These are phyloP conservation scores for Gaertneriomyces sp. DNA, from an alignment of 192 early-diverging fungal species.

Conservation along the genomic window DNA sequence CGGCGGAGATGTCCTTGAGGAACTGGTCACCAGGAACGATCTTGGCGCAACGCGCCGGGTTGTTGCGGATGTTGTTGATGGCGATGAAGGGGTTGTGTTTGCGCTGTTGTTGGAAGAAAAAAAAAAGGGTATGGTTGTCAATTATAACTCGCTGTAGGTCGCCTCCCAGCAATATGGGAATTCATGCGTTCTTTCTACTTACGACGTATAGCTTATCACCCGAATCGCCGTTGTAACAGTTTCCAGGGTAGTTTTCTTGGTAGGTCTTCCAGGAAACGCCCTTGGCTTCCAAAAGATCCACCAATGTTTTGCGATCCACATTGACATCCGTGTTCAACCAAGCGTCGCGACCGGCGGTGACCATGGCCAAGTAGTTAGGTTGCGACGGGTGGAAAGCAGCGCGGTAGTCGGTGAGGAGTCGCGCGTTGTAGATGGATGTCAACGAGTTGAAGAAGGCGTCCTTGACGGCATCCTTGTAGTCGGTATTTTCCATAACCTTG, in stretches of 20 bases:
- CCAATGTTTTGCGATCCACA: slow-evolving; percentile 39
- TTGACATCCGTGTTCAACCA: slow-evolving; percentile 38
- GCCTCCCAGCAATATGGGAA: too few species aligned
- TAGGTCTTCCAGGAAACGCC: slow-evolving; percentile 63
- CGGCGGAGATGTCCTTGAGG: slow-evolving; percentile 47
- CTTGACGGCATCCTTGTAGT: slow-evolving; percentile 24
- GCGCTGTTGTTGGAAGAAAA: slow-evolving; percentile 44
- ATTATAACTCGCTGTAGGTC: too few species aligned
- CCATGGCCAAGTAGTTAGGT: slow-evolving; percentile 68
- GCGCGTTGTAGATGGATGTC: slow-evolving; percentile 30
- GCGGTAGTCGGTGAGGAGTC: slow-evolving; percentile 56
- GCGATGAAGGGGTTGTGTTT: slow-evolving; percentile 74
- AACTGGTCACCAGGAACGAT: slow-evolving; percentile 58
- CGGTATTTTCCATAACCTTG: slow-evolving; percentile 37
- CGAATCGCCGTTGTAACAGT: slow-evolving; percentile 37
- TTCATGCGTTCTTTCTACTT: background rate
- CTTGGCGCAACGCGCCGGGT: slow-evolving; percentile 59
- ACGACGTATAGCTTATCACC: slow-evolving; percentile 6
- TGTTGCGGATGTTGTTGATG: slow-evolving; percentile 48
- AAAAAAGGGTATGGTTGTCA: slow-evolving; percentile 2
- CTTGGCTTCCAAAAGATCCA: slow-evolving; percentile 53
- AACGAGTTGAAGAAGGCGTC: slow-evolving; percentile 32
- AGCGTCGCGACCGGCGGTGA: slow-evolving; percentile 33
- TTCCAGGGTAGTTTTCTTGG: slow-evolving; percentile 59
- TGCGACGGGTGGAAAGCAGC: slow-evolving; percentile 62